Conservation (phyloP, 805 yeast genomes). For the Suhomyces faveliae region DNA sequence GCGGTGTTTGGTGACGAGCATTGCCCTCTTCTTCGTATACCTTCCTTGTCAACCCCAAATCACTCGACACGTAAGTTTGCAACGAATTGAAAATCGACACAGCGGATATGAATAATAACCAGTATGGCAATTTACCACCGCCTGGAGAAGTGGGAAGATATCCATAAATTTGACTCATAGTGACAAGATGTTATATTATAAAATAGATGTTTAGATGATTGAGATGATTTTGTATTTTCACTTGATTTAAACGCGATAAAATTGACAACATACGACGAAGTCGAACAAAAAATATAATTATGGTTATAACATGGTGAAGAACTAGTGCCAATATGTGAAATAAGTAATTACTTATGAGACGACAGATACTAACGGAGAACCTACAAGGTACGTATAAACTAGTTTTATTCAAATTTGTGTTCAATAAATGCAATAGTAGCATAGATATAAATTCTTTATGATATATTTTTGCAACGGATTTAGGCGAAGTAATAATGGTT, state of each 20-base stretch:
- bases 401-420: background rate
- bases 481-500: background rate
- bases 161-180: background rate
- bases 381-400: no score
- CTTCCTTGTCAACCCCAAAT: constrained; percentile 67
- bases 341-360: no score
- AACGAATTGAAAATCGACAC: constrained; percentile 90
- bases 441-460: background rate
- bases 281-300: no score
- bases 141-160: constrained; percentile 15
- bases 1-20: constrained; percentile 25
- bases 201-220: background rate
- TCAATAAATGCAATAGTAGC: background rate
- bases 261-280: background rate
- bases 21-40: constrained; percentile 56
- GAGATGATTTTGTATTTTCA: background rate
- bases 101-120: constrained; percentile 59
- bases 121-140: constrained; percentile 34
- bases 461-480: background rate
- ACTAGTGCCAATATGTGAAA: no score
- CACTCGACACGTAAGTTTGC: constrained; percentile 75
- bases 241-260: background rate
- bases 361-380: no score
- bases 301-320: no score
- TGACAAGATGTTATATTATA: background rate